Evolutionary conservation across 352 stramenopile genomes (phyloP).

Genomic region (Pythium diclinum): DNA sequence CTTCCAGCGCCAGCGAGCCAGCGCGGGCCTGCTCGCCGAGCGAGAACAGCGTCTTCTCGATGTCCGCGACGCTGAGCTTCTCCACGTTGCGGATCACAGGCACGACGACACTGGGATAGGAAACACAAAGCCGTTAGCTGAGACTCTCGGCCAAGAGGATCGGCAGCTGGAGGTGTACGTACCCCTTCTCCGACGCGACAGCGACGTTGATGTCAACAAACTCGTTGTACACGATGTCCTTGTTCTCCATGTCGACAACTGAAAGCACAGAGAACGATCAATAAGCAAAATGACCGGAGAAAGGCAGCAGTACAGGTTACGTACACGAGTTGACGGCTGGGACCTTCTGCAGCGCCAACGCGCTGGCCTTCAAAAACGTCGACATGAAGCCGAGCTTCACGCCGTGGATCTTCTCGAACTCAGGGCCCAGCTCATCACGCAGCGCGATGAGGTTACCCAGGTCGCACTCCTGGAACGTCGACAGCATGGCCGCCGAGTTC

Average conservation of each 20-base stretch:
- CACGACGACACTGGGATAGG: conserved; percentile 90
- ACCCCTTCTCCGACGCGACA: conserved; percentile 92
- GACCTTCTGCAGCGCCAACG: conserved; percentile 89
- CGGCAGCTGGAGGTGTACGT: conserved; percentile 7
- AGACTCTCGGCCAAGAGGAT: neutral
- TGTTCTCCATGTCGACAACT: conserved; percentile 97
- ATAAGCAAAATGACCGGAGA: conserved; percentile 1
- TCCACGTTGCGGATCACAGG: conserved; percentile 98
- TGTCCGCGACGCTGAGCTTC: conserved; percentile 93
- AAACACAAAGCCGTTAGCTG: neutral
- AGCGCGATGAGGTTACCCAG: conserved; percentile 95
- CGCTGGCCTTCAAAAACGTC: conserved; percentile 96
- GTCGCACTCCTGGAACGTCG: conserved; percentile 99
- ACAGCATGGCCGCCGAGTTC: conserved; percentile 98
- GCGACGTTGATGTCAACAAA: conserved; percentile 98
- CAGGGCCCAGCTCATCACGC: conserved; percentile 87
- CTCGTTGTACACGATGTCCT: conserved; percentile 99
- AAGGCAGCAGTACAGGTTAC: conserved; percentile 13
- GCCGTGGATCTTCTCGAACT: conserved; percentile 96
- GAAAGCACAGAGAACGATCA: conserved; percentile 2
- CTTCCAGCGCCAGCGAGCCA: conserved; percentile 72
- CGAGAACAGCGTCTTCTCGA: conserved; percentile 94
- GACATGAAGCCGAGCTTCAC: conserved; percentile 99
- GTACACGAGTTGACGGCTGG: conserved; percentile 96
- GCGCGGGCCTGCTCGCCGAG: conserved; percentile 79